Conservation (phyloP, 78 protist genomes). For the Dictyostelium brefeldianum region DNA sequence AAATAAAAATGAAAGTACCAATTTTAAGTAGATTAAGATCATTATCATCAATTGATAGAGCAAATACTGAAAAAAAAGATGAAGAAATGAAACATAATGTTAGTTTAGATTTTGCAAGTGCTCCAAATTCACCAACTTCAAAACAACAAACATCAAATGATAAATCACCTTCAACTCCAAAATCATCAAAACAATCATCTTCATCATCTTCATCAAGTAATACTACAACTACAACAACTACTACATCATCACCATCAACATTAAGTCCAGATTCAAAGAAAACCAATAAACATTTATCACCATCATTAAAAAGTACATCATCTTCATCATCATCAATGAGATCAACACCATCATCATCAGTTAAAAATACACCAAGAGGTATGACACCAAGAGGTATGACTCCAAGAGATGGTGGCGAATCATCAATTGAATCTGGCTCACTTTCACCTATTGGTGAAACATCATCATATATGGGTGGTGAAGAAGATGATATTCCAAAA, state of each 20-base stretch:
- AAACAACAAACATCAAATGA: not conserved
- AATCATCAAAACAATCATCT: not conserved
- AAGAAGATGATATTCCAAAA: conserved; percentile 23
- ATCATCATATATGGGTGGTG: not conserved
- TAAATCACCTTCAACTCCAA: conserved; percentile 13
- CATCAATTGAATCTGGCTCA: not conserved
- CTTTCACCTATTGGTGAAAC: not conserved
- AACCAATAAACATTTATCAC: not conserved
- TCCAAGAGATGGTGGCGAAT: not conserved
- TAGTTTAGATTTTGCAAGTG: not conserved
- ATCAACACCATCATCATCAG: not conserved
- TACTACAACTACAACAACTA: not conserved
- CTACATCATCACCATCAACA: not conserved
- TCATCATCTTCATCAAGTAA: not conserved
- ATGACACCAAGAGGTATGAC: conserved; percentile 19
- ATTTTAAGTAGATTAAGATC: conserved; percentile 62
- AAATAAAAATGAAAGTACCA: conserved; percentile 37
- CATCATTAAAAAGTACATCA: not conserved
- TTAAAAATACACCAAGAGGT: not conserved
- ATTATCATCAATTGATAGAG: conserved; percentile 29
- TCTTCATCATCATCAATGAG: conserved; percentile 13
- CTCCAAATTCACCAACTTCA: not conserved
- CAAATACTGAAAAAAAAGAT: not conserved
- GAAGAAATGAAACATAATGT: not conserved
- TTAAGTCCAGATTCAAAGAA: not conserved